A percentile compares a stretch with the other conserved stretches of the same genome.
phyloP scores from a whole-genome alignment of 345 rosid genomes.

The Hibiscus tridactylites region DNA sequence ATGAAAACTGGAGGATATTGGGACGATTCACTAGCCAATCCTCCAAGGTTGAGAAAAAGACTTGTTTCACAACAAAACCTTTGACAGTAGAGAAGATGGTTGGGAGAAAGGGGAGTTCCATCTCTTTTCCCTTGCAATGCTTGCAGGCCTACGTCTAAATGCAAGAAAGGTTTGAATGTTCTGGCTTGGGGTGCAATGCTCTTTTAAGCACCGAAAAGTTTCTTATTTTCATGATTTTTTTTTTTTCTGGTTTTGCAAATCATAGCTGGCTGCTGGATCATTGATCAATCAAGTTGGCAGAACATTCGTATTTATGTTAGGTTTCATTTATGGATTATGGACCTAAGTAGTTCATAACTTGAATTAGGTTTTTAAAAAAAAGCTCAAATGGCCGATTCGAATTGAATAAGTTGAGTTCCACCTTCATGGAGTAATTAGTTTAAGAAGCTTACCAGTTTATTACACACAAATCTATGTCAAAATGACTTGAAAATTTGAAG shows the following conservation, averaged over 20 bases:
- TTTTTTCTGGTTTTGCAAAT: background rate
- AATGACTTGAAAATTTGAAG: too few species aligned
- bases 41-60: constrained; percentile 22
- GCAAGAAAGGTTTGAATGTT: background rate
- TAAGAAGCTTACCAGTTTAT: too few species aligned
- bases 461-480: too few species aligned
- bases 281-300: background rate
- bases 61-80: background rate
- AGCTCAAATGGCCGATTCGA: too few species aligned
- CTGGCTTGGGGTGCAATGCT: background rate
- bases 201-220: background rate
- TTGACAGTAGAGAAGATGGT: background rate
- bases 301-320: background rate
- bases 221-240: background rate
- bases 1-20: constrained; percentile 38
- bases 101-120: background rate
- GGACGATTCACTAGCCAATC: constrained; percentile 58
- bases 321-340: background rate
- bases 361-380: constrained; percentile 22
- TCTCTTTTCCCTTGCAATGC: background rate
- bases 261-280: background rate
- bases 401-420: too few species aligned
- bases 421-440: too few species aligned
- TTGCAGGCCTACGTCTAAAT: background rate
- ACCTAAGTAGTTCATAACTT: background rate